Evolutionary conservation across 2,329 filamentous ascomycete genomes (phyloP), one percentile per base, ranked within the genome.

Genomic region (Colletotrichum lentis): DNA sequence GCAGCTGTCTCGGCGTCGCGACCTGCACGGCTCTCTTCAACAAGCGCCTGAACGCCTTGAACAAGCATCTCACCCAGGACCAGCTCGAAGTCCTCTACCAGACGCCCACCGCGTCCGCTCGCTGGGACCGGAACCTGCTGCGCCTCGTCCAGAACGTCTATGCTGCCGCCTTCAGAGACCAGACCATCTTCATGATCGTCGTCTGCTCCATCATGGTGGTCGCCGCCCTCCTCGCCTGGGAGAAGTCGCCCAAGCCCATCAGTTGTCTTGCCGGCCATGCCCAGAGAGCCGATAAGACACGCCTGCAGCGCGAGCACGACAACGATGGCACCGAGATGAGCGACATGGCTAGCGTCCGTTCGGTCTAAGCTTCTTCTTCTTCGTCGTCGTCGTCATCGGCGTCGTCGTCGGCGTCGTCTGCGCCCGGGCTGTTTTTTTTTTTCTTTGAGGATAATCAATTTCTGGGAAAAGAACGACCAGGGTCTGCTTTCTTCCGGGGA

Each of bases 21-120:
- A 75, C 84, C 27, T 87, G 87, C 70, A 88, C 85, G n/a, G 82
- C 88, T 16, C 80, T 90, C 12, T 85, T 88, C 75, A 86, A 87
- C 72, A 72, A 75, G 39, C 78, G 80, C 61, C 78, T 82, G 49
- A 78, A 81, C 52, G 74, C 79, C 43, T 76, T 86, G 12, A 72
- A 75, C 14, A 70, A 71, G 31, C 71, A 75, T 37, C 73, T 85
- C 62, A 78, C 77, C 12, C 61, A 74, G 3, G 68, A 73, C 12
- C 78, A 84, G 62, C 73, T 84, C n/a, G 74, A 76, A 10, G 75
- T 77, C 14, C 76, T 85, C 22, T 82, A 82, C 67, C 81, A 80
- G 27, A 83, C 80, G 31, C 83, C 82, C 0, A 76, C 81, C 0
- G 77, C 79, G 24, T 74, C 77, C 24, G 73, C 80, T 11, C 73